Base-by-base conservation (phyloP, 306 rosid species). In the Ceratonia siliqua region DNA sequence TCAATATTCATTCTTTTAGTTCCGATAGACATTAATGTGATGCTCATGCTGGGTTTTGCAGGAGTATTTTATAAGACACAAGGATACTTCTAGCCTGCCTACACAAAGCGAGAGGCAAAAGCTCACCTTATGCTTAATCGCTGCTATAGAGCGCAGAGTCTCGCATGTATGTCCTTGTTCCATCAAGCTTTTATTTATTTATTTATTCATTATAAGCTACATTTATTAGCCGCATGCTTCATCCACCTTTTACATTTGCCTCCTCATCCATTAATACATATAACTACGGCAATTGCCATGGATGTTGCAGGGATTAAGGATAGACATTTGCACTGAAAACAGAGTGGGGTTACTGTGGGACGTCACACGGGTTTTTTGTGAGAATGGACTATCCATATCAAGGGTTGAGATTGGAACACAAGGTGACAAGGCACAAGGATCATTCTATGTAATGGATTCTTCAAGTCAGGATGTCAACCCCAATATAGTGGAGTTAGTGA, bases 101-200 rank as follows among this genome's bases (percentile, higher is more conserved):
- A 62, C 69, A 1, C 88, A 92, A 63, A 72, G 74, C 32, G 93
- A 95, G 68, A 87, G 86, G 73, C 82, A 65, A 20, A 86, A 78
- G 80, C 88, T 92, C 25, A 64, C 73, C 27, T 76, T 83, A 17
- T 89, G 93, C 70, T 64, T 92, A 72, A 70, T 87, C 62, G 95
- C 99, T 18, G 98, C 99, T 7, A 81, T 90, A 48, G 99, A 89
- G 78, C 85, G 99, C 10, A 87, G 99, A 79, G 79, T 87, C 43
- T 90, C 98, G 1, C 96, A 82, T 65, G 96, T 90, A 88, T 35
- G 91, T 43, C 20, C 35, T n/a, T n/a, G n/a, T n/a, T n/a, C n/a
- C 77, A 5, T 55, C 27, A 76, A 62, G 22, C 36, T 71, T 39
- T 64, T 28, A 5, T 45, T 21, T 18, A 2, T 8, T 21, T 12